phyloP scores from a whole-genome alignment of 805 yeast genomes.

The Yarrowia divulgata region DNA sequence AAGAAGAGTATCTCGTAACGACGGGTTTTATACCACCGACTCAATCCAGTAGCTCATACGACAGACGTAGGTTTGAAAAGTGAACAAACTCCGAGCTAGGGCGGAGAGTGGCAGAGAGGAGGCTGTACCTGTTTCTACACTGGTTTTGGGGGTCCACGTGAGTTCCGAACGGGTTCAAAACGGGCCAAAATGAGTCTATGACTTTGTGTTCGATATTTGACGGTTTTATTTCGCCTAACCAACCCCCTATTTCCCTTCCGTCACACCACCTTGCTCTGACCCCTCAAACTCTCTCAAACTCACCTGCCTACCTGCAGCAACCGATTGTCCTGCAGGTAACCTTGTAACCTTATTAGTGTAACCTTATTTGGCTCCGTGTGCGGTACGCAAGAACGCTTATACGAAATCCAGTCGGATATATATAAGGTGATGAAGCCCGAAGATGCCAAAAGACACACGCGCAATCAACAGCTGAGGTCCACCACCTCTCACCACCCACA shows the following conservation, averaged over 20 bases:
- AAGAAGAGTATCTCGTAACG: too few relatives aligned
- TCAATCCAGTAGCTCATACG: slow-evolving; percentile 23
- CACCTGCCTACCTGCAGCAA: slow-evolving; percentile 10
- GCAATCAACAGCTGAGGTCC: slow-evolving; percentile 5
- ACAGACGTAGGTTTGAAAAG: background rate
- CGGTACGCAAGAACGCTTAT: too few relatives aligned
- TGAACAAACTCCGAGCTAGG: background rate
- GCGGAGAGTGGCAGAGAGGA: background rate
- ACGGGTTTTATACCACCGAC: too few relatives aligned
- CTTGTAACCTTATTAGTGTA: slow-evolving; percentile 9
- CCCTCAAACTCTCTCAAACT: slow-evolving; percentile 23
- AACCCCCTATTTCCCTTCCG: background rate
- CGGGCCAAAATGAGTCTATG: too few relatives aligned
- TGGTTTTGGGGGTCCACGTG: too few relatives aligned
- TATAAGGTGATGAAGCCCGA: background rate
- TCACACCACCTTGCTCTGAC: slow-evolving; percentile 7
- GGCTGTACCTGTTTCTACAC: too few relatives aligned
- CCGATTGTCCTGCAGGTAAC: slow-evolving; percentile 32
- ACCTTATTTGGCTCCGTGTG: too few relatives aligned
- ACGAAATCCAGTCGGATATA: background rate
- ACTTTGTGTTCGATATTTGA: too few relatives aligned
- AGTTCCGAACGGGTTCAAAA: too few relatives aligned
- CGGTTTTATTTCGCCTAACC: background rate
- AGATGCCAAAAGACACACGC: background rate
- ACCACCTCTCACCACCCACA: background rate